Percentiles rank a stretch among this genome's conserved stretches.
These are phyloP conservation scores for Sporothrix protearum DNA, from an alignment of 2,329 filamentous ascomycete species.

Conservation along the genomic window DNA sequence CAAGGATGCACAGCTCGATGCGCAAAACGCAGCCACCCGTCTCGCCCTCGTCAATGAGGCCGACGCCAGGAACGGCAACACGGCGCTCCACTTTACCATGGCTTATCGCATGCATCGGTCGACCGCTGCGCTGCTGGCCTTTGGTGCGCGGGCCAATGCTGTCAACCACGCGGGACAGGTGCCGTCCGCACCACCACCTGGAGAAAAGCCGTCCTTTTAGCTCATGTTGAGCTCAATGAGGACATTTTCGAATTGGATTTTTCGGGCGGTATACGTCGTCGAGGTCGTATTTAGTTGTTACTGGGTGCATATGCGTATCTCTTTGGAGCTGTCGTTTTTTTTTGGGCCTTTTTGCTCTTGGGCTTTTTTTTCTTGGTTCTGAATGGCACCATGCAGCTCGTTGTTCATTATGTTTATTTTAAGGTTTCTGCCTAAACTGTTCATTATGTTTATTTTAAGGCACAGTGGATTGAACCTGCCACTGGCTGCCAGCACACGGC, in stretches of 20 bases:
- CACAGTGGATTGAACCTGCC: conserved; percentile 5
- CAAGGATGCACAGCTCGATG: neutral
- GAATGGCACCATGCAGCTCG: conserved; percentile 2
- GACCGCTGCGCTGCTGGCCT: conserved; percentile 13
- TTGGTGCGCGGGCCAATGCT: conserved; percentile 6
- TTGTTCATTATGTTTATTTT: conserved; percentile 10
- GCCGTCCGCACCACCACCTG: neutral
- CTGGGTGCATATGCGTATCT: conserved; percentile 3
- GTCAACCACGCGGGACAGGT: conserved; percentile 13
- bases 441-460: neutral
- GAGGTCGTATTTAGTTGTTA: neutral
- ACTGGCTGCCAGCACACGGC: conserved; percentile 1
- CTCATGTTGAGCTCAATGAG: conserved; percentile 1
- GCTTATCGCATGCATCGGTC: conserved; percentile 11
- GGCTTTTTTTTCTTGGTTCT: conserved; percentile 8
- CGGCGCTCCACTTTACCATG: conserved; percentile 12
- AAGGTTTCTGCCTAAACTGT: neutral
- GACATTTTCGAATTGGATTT: conserved; percentile 3
- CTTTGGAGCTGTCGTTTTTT: conserved; percentile 7
- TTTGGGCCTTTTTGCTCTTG: conserved; percentile 10
- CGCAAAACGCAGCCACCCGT: conserved; percentile 10
- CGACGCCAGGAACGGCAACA: conserved; percentile 14
- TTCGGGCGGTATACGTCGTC: conserved; percentile 1
- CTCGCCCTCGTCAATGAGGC: conserved; percentile 9
- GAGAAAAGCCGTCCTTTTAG: neutral